Evolutionary conservation across 139 green algal genomes (phyloP).

Genomic region (Ulvella scutata): DNA sequence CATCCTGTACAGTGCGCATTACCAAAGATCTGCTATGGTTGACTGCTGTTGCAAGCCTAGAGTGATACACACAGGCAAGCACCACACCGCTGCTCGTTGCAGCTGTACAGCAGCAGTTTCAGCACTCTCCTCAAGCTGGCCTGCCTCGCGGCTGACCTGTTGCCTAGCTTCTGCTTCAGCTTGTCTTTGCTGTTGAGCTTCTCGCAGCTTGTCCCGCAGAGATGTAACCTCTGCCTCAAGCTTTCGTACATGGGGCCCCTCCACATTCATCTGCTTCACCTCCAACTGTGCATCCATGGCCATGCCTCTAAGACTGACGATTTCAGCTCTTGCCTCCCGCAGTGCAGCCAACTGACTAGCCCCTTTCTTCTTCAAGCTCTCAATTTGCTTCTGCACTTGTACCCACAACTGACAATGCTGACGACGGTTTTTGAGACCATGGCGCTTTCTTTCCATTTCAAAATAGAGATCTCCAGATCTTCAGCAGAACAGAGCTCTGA

Average conservation of each 20-base stretch:
- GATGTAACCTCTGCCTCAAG: background rate
- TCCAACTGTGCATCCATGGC: background rate
- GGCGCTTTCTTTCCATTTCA: no score
- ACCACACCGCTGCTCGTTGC: background rate
- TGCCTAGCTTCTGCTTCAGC: background rate
- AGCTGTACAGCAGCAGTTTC: background rate
- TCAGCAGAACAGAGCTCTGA: no score
- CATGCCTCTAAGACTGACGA: background rate
- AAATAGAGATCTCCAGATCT: no score
- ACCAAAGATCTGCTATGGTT: no score
- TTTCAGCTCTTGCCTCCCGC: background rate
- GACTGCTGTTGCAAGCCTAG: no score
- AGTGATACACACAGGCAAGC: background rate
- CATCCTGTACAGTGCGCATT: no score
- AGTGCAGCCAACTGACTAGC: background rate
- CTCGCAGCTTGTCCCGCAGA: background rate
- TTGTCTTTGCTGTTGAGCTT: background rate
- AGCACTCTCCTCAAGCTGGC: background rate
- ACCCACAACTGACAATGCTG: background rate
- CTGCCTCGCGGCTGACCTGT: background rate
- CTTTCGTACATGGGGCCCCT: background rate
- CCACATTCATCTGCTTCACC: background rate
- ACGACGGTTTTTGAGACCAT: no score
- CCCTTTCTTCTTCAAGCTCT: background rate
- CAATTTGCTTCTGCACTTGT: background rate